Evolutionary conservation across 768 basidiomycete genomes (phyloP).

Genomic region (Ramaria sp.): DNA sequence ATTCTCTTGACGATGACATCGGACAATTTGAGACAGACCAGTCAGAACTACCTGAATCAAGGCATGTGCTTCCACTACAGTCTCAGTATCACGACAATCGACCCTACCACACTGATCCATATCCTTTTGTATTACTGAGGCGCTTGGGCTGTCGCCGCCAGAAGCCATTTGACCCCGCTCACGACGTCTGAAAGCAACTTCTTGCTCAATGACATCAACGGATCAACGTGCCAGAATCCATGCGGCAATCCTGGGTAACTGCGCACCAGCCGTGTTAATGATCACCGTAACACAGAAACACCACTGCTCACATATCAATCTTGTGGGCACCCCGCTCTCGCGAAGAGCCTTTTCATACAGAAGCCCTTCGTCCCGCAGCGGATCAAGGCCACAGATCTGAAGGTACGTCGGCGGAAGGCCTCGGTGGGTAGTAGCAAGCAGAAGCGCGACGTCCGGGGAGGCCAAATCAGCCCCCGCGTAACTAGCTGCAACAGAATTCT

Average conservation of each 20-base stretch:
- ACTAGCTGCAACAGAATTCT: not conserved
- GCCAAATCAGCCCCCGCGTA: not conserved
- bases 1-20: not conserved
- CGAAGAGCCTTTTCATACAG: conserved; percentile 17
- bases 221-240: not conserved
- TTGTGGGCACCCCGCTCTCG: conserved; percentile 16
- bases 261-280: not conserved
- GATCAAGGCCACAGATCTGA: conserved; percentile 17
- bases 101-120: not conserved
- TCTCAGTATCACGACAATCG: not conserved
- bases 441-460: conserved; percentile 11
- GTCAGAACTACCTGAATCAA: not conserved
- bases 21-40: not conserved
- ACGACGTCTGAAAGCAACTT: not conserved
- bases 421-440: conserved; percentile 14
- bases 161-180: not conserved
- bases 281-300: not conserved
- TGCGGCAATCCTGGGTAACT: conserved; percentile 1
- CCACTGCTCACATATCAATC: conserved; percentile 14
- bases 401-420: conserved; percentile 17
- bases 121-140: no score
- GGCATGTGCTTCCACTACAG: not conserved
- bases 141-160: not conserved
- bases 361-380: conserved; percentile 20
- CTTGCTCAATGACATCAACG: not conserved